Percentiles rank a stretch among this genome's conserved stretches.
Conservation (phyloP, 208 protist genomes). For the Leishmania braziliensis region DNA sequence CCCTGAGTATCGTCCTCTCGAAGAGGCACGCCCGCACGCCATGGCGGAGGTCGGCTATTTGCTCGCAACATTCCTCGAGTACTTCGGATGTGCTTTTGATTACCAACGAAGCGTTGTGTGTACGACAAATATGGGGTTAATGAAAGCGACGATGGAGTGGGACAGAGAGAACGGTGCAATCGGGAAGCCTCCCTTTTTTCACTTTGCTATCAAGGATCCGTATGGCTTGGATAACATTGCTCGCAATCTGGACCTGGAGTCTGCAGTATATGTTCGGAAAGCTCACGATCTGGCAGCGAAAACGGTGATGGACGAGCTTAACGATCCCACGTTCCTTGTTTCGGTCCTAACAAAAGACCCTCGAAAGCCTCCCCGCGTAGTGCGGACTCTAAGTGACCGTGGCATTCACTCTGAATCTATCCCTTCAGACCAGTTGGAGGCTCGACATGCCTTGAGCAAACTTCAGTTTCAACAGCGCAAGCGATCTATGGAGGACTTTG, state of each 20-base stretch:
- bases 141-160: conserved; percentile 82
- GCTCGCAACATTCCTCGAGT: conserved; percentile 84
- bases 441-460: conserved; percentile 74
- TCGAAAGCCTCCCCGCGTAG: conserved; percentile 39
- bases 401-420: conserved; percentile 67
- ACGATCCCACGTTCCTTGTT: conserved; percentile 54
- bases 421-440: conserved; percentile 76
- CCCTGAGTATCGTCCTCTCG: conserved; percentile 56
- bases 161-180: conserved; percentile 39
- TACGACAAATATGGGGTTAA: conserved; percentile 71
- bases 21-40: conserved; percentile 32
- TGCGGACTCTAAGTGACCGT: conserved; percentile 57
- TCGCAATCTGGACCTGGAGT: conserved; percentile 75
- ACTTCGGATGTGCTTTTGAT: conserved; percentile 82
- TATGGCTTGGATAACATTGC: conserved; percentile 90
- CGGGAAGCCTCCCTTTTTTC: conserved; percentile 78
- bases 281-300: conserved; percentile 51
- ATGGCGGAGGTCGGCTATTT: conserved; percentile 76
- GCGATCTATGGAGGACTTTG: conserved; percentile 70
- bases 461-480: conserved; percentile 78
- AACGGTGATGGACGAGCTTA: conserved; percentile 41
- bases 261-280: conserved; percentile 59
- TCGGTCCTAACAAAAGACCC: conserved; percentile 53
- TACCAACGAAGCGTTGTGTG: conserved; percentile 82
- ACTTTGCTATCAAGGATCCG: conserved; percentile 90